Percentiles rank a stretch among this genome's conserved stretches.
These are phyloP conservation scores for Lasiosphaeria ovina DNA, from an alignment of 495 filamentous ascomycete species.

Conservation along the genomic window DNA sequence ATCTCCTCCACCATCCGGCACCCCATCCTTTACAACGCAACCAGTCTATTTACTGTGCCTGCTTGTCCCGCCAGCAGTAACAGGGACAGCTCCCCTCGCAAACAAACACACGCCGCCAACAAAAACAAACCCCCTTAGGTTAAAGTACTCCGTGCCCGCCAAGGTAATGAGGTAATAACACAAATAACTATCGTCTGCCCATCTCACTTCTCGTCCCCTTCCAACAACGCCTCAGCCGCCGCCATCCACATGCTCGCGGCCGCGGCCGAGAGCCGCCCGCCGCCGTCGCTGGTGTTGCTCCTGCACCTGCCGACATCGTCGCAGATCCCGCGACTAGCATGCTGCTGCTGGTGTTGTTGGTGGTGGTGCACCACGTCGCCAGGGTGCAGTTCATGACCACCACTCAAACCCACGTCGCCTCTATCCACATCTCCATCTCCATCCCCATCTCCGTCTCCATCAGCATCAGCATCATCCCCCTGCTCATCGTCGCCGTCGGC, in stretches of 20 bases:
- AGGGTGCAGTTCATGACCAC: neutral
- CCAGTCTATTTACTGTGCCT: no score
- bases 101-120: no score
- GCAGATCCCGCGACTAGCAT: no score
- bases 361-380: neutral
- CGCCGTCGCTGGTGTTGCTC: constrained; percentile 10
- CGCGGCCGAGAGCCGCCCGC: constrained; percentile 7
- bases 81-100: no score
- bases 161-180: no score
- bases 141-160: no score
- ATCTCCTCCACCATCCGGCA: no score
- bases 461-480: neutral
- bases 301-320: neutral
- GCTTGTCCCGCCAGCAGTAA: no score
- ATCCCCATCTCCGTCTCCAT: neutral
- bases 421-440: neutral
- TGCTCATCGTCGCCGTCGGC: neutral
- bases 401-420: neutral
- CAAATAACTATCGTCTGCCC: no score
- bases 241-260: constrained; percentile 21
- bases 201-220: neutral
- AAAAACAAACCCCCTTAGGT: no score
- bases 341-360: neutral
- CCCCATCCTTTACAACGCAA: no score
- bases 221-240: constrained; percentile 16